Percentiles rank a stretch among this genome's conserved stretches.
phyloP scores from a whole-genome alignment of 1,139 yeast genomes.

The Yamadazyma triangularis region DNA sequence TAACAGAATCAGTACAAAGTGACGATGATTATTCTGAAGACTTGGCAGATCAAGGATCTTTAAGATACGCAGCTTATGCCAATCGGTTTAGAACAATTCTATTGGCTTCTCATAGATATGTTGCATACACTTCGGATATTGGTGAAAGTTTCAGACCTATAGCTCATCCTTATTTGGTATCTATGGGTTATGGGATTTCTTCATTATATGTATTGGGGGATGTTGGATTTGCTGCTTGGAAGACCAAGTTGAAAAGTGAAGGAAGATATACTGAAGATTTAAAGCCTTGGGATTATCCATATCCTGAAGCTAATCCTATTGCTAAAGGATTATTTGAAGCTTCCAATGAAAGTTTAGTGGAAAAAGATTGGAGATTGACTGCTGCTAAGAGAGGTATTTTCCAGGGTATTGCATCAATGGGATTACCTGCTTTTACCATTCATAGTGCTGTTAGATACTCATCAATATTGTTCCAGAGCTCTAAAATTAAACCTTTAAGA shows the following conservation, averaged over 20 bases:
- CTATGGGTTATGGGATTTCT: conserved; percentile 65
- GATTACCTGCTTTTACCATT: conserved; percentile 80
- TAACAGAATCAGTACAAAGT: conserved; percentile 12
- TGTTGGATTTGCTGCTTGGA: conserved; percentile 74
- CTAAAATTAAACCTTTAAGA: conserved; percentile 32
- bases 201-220: conserved; percentile 81
- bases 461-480: conserved; percentile 50
- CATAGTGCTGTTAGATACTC: conserved; percentile 76
- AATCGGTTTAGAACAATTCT: conserved; percentile 67
- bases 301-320: conserved; percentile 37
- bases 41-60: conserved; percentile 20
- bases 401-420: conserved; percentile 83
- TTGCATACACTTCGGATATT: conserved; percentile 83
- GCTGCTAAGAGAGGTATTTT: conserved; percentile 70
- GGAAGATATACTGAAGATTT: conserved; percentile 62
- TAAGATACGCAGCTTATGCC: conserved; percentile 82
- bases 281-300: conserved; percentile 62
- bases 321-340: conserved; percentile 32
- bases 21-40: conserved; percentile 1
- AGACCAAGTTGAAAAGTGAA: conserved; percentile 61
- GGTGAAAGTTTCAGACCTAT: conserved; percentile 90
- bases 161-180: conserved; percentile 65
- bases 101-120: conserved; percentile 75
- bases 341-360: conserved; percentile 26
- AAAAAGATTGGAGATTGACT: conserved; percentile 60